Conservation (phyloP, 768 basidiomycete species). For the Coprinellus aureogranulatus region DNA sequence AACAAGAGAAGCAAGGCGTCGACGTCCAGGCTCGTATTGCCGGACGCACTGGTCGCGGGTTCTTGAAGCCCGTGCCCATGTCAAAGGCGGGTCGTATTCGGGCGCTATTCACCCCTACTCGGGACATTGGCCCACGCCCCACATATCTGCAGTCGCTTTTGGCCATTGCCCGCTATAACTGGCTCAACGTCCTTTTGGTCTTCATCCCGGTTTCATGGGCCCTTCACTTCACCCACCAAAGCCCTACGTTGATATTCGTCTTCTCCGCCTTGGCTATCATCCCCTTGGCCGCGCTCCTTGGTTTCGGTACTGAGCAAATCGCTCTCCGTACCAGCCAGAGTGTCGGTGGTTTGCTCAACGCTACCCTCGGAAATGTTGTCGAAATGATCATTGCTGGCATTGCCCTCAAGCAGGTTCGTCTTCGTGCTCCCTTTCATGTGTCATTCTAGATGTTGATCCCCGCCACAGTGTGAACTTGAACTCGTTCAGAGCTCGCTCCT, state of each 20-base stretch:
- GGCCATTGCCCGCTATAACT: slow-evolving; percentile 32
- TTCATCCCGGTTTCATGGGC: slow-evolving; percentile 54
- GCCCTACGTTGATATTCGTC: slow-evolving; percentile 45
- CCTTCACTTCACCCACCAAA: slow-evolving; percentile 43
- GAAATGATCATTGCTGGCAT: slow-evolving; percentile 53
- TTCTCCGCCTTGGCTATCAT: slow-evolving; percentile 49
- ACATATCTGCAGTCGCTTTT: slow-evolving; percentile 32
- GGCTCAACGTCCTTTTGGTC: slow-evolving; percentile 41
- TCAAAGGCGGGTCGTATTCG: slow-evolving; percentile 22
- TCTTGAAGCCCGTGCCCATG: neutral
- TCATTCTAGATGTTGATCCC: too few species aligned
- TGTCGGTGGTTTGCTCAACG: slow-evolving; percentile 53
- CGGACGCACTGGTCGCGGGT: neutral
- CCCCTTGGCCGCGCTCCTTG: slow-evolving; percentile 50
- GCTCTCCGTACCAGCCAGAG: slow-evolving; percentile 47
- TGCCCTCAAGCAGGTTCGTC: slow-evolving; percentile 33
- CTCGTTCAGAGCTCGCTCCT: slow-evolving; percentile 52
- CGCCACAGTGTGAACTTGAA: slow-evolving; percentile 46
- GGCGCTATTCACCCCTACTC: slow-evolving; percentile 30
- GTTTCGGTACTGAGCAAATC: slow-evolving; percentile 53
- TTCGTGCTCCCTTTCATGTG: neutral
- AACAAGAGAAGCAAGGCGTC: slow-evolving; percentile 11
- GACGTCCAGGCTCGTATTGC: neutral
- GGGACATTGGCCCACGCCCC: slow-evolving; percentile 33
- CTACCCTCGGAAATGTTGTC: slow-evolving; percentile 51